phyloP scores from a whole-genome alignment of 176 grass and related monocot species.

The Hsuehochloa calcarea region DNA sequence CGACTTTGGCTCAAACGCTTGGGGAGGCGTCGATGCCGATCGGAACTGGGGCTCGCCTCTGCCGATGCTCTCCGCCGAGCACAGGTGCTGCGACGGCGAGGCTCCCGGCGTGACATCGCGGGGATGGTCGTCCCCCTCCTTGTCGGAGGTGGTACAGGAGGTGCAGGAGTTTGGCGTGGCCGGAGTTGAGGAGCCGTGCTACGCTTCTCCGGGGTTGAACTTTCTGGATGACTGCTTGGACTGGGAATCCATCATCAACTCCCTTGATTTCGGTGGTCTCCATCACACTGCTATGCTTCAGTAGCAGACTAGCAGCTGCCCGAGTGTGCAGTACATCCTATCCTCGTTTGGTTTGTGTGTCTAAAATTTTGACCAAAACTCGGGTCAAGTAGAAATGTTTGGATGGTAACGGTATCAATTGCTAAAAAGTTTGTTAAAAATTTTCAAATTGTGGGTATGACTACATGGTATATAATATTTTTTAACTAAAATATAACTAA shows the following conservation, averaged over 20 bases:
- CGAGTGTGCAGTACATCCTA: not conserved
- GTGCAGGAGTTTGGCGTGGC: not conserved
- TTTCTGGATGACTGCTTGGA: slow-evolving; percentile 30
- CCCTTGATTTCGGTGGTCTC: not conserved
- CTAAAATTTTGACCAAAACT: too few species aligned
- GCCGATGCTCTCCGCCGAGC: not conserved
- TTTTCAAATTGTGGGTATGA: too few species aligned
- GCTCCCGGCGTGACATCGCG: not conserved
- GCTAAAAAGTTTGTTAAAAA: too few species aligned
- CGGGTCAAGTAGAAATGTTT: too few species aligned
- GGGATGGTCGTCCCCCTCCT: not conserved
- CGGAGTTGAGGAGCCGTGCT: not conserved
- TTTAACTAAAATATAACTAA: too few species aligned
- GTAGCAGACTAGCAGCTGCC: slow-evolving; percentile 17
- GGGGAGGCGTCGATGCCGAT: not conserved
- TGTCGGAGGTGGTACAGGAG: slow-evolving; percentile 7
- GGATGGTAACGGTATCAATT: too few species aligned
- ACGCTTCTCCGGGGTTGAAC: slow-evolving; percentile 1
- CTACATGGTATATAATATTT: too few species aligned
- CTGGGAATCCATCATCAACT: slow-evolving; percentile 35
- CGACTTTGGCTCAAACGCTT: slow-evolving; percentile 27
- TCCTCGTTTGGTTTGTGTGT: too few species aligned
- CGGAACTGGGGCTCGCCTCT: not conserved
- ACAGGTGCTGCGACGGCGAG: not conserved
- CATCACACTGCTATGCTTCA: not conserved